phyloP scores from a whole-genome alignment of 1,284 basidiomycete genomes.

The Golubevia sp. region DNA sequence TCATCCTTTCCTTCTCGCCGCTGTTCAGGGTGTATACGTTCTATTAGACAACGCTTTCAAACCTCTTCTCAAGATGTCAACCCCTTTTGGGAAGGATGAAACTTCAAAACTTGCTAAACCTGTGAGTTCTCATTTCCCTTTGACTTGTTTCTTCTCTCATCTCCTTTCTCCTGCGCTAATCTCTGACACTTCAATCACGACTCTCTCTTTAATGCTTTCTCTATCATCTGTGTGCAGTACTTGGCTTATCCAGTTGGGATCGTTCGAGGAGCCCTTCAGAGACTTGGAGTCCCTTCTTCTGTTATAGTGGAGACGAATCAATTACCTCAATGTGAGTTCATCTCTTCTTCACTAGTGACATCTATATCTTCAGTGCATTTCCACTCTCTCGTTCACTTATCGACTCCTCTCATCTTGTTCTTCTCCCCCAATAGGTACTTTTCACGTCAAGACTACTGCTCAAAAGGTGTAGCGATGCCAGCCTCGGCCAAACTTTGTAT shows the following conservation, averaged over 20 bases:
- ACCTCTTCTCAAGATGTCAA: constrained; percentile 30
- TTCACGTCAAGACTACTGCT: background rate
- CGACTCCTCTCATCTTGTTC: background rate
- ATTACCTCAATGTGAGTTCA: background rate
- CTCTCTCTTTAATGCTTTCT: background rate
- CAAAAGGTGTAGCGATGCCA: background rate
- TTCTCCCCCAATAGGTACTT: background rate
- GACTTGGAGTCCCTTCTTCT: background rate
- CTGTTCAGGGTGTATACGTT: constrained; percentile 45
- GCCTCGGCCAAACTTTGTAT: background rate
- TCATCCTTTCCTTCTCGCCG: background rate
- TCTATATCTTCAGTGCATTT: too few species aligned
- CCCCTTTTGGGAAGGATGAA: constrained; percentile 16
- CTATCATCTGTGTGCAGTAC: background rate
- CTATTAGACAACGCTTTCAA: constrained; percentile 51
- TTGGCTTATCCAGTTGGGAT: background rate
- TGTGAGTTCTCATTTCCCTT: constrained; percentile 1
- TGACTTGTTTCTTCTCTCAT: background rate
- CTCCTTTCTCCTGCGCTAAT: background rate
- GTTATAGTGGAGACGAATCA: background rate
- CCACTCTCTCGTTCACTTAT: background rate
- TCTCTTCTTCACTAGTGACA: background rate
- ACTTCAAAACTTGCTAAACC: constrained; percentile 15
- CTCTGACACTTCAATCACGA: background rate
- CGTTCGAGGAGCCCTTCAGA: background rate